phyloP scores from a whole-genome alignment of 768 basidiomycete genomes.

The Macrocybe gigantea region DNA sequence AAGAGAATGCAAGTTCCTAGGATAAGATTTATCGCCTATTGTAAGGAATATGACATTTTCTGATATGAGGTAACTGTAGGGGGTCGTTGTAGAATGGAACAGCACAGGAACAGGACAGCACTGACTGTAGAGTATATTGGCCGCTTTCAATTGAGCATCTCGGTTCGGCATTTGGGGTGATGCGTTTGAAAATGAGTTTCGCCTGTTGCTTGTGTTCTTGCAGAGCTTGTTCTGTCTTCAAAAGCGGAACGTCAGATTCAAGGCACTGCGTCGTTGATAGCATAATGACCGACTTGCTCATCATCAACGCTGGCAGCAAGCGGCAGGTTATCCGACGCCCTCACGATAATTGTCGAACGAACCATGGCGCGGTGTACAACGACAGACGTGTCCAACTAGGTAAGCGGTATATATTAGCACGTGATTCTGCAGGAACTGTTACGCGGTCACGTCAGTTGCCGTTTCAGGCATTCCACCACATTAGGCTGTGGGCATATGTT shows the following conservation, averaged over 20 bases:
- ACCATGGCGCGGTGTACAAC: slow-evolving; percentile 48
- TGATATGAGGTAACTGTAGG: slow-evolving; percentile 81
- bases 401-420: slow-evolving; percentile 3
- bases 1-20: slow-evolving; percentile 97
- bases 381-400: neutral
- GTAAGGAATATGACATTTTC: slow-evolving; percentile 94
- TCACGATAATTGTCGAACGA: slow-evolving; percentile 78
- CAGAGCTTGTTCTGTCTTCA: slow-evolving; percentile 84
- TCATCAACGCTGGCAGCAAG: slow-evolving; percentile 96
- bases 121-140: slow-evolving; percentile 92
- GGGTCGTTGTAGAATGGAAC: slow-evolving; percentile 3
- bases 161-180: slow-evolving; percentile 92
- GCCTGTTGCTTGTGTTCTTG: slow-evolving; percentile 99
- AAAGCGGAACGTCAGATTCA: slow-evolving; percentile 10
- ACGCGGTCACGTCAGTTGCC: slow-evolving; percentile 7
- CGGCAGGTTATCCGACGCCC: slow-evolving; percentile 83
- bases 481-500: slow-evolving; percentile 10
- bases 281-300: slow-evolving; percentile 63
- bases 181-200: slow-evolving; percentile 92
- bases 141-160: slow-evolving; percentile 97
- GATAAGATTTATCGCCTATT: slow-evolving; percentile 96
- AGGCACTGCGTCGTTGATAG: neutral
- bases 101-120: slow-evolving; percentile 11
- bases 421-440: slow-evolving; percentile 13
- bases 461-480: slow-evolving; percentile 13